Evolutionary conservation across 176 grass and related monocot species (phyloP), one percentile per base, ranked within the genome.

Genomic region (Carex littledalei): DNA sequence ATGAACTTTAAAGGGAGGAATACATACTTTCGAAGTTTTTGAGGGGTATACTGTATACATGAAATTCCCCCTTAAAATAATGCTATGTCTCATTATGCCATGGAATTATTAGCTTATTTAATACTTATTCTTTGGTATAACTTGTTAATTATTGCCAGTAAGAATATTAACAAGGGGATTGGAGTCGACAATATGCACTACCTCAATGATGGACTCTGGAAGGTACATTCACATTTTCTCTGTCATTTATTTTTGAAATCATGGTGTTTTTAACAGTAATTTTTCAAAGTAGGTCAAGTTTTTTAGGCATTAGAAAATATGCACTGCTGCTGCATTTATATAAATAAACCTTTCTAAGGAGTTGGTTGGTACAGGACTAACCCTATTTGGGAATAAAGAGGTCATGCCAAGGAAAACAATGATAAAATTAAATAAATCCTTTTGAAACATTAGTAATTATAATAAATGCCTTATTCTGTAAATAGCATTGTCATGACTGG

Each of bases 141-240:
- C 5, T 6, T 35, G 20, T n/a, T 58, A 20, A 84, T 52, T 74
- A 57, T 70, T 84, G 89, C 77, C 86, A 99, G 96, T 81, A 94
- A 81, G 71, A 92, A 90, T 80, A 90, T 99, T 79, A 95, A 99
- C 88, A 99, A 94, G 80, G 96, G 96, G 78, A 99, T 99, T 91
- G 96, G 90, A 81, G 96, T 99, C 68, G 96, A 95, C 83, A 99
- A 93, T 55, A 95, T 99, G 96, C 96, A 99, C 84, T 99, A 95
- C 78, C 90, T 99, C 18, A 99, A 99, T 87, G 96, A 99, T 82
- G 96, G 96, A 58, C 78, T 99, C 66, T 99, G 96, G 96, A 99
- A 99, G 96, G 96, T 99, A 88, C 3, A 78, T 68, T 88, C 9
- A 49, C 47, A 17, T 32, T 63, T 61, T 52, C 20, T 75, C 4